These are phyloP conservation scores for Pleurotus pulmonarius DNA, from an alignment of 768 basidiomycete genomes.

Conservation along the genomic window DNA sequence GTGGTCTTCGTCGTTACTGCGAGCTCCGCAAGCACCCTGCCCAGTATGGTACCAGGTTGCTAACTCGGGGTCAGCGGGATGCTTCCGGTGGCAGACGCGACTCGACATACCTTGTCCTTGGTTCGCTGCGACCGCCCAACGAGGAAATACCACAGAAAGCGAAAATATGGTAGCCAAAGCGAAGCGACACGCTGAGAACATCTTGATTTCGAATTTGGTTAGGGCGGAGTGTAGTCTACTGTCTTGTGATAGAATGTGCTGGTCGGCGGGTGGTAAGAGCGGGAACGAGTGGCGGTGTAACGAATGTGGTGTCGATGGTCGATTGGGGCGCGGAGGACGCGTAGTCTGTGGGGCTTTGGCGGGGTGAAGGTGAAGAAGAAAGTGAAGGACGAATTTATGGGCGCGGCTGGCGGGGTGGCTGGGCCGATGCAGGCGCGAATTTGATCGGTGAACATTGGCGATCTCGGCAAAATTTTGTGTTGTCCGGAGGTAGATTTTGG, in stretches of 20 bases:
- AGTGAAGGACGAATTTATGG: not conserved
- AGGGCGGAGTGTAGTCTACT: too few relatives aligned
- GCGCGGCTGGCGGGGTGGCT: not conserved
- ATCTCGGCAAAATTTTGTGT: too few relatives aligned
- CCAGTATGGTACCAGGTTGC: conserved; percentile 19
- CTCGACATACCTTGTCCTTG: too few relatives aligned
- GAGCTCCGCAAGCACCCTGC: conserved; percentile 18
- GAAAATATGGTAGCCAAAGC: not conserved
- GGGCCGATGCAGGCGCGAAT: not conserved
- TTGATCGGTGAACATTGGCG: not conserved
- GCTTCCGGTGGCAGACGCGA: too few relatives aligned
- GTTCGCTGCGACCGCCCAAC: not conserved
- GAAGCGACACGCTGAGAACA: not conserved
- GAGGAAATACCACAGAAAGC: not conserved
- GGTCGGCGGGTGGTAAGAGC: too few relatives aligned
- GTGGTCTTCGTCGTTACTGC: conserved; percentile 16
- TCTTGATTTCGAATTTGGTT: too few relatives aligned
- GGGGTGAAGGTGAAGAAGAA: not conserved
- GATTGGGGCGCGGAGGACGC: too few relatives aligned
- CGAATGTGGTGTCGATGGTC: not conserved
- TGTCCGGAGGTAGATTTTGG: too few relatives aligned
- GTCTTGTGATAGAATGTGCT: too few relatives aligned
- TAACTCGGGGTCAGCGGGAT: not conserved
- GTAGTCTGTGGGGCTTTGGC: too few relatives aligned
- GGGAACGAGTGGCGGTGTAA: not conserved